phyloP scores from a whole-genome alignment of 371 early-diverging fungal species.

The Lichtheimia ramosa region DNA sequence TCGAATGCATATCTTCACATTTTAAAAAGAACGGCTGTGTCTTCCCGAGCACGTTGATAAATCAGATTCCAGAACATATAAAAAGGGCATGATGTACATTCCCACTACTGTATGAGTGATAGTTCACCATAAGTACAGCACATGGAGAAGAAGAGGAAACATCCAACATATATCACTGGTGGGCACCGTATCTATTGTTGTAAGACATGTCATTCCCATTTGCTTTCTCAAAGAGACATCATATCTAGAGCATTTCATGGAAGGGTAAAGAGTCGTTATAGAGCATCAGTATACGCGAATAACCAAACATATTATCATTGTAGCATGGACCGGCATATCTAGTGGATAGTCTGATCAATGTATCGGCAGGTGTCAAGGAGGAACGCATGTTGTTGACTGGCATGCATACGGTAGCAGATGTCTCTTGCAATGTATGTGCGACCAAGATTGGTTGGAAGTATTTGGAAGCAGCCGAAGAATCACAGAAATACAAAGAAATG shows the following conservation, averaged over 20 bases:
- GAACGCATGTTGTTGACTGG: slow-evolving; percentile 78
- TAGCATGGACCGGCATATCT: slow-evolving; percentile 72
- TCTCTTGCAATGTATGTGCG: slow-evolving; percentile 63
- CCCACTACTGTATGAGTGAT: no score
- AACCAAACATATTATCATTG: neutral
- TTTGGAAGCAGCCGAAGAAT: slow-evolving; percentile 50
- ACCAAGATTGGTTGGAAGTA: slow-evolving; percentile 81
- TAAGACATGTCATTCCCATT: slow-evolving; percentile 22
- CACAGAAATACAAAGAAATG: slow-evolving; percentile 83
- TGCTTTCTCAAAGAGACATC: slow-evolving; percentile 14
- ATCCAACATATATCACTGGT: slow-evolving; percentile 7
- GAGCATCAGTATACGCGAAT: neutral
- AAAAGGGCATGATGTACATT: no score
- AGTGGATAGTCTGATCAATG: slow-evolving; percentile 63
- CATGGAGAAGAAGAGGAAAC: slow-evolving; percentile 4
- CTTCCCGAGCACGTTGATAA: no score
- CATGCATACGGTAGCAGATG: slow-evolving; percentile 75
- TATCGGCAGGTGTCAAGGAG: slow-evolving; percentile 60
- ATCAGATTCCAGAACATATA: no score
- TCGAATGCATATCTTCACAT: no score
- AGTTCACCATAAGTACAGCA: no score
- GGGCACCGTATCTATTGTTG: slow-evolving; percentile 7
- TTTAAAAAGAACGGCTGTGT: no score
- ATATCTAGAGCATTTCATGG: slow-evolving; percentile 23
- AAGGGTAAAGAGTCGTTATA: slow-evolving; percentile 12